Evolutionary conservation across 331 rosid genomes (phyloP).

Genomic region (Cydonia oblonga): DNA sequence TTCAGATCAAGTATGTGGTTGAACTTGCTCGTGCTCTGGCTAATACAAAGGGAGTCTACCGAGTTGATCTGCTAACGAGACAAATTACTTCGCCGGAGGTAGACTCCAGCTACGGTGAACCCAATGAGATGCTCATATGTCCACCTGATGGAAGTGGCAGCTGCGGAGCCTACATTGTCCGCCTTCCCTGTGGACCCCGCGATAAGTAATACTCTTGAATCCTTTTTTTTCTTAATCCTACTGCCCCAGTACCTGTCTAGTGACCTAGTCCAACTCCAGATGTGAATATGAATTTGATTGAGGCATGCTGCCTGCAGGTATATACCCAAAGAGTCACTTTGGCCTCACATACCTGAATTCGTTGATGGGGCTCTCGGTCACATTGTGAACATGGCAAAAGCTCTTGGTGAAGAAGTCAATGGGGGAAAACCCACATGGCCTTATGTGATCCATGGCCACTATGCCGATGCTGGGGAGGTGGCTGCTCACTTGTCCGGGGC

Average conservation of each 20-base stretch:
- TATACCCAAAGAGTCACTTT: conserved; percentile 44
- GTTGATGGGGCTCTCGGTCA: conserved; percentile 46
- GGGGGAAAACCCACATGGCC: conserved; percentile 46
- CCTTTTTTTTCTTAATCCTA: not conserved
- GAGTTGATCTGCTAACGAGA: conserved; percentile 71
- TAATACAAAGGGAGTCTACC: conserved; percentile 56
- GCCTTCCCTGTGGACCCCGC: conserved; percentile 67
- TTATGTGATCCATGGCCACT: conserved; percentile 48
- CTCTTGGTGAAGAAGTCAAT: conserved; percentile 35
- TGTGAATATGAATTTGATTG: not conserved
- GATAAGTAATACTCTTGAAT: conserved; percentile 20
- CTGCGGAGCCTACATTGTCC: conserved; percentile 69
- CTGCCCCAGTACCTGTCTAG: not conserved
- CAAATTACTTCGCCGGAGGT: conserved; percentile 60
- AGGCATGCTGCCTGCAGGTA: conserved; percentile 19
- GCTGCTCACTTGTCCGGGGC: conserved; percentile 41
- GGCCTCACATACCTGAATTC: conserved; percentile 50
- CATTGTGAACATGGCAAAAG: conserved; percentile 44
- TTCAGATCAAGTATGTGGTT: conserved; percentile 66
- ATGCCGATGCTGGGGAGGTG: conserved; percentile 44
- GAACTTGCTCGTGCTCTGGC: conserved; percentile 78
- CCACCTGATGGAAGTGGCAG: conserved; percentile 56
- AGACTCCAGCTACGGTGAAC: conserved; percentile 65
- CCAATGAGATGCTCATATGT: conserved; percentile 64
- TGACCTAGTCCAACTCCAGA: not conserved